Evolutionary conservation across 192 early-diverging fungal genomes (phyloP).

Genomic region (Pilobolus umbonatus): DNA sequence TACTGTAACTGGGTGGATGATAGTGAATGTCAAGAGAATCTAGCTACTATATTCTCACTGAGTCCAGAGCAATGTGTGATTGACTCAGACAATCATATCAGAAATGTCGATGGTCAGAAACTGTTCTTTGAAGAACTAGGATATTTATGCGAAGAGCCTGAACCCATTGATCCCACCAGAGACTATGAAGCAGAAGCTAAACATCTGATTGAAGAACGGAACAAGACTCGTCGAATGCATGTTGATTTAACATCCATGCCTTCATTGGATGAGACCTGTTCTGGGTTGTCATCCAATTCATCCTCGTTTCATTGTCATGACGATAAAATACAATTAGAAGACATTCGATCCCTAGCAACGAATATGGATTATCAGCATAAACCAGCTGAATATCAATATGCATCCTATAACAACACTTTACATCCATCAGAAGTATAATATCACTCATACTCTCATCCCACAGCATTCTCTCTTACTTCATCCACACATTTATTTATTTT

Average conservation of each 20-base stretch:
- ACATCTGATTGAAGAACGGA: slow-evolving; percentile 11
- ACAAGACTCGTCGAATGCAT: slow-evolving; percentile 3
- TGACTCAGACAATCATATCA: slow-evolving; percentile 20
- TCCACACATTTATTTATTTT: no score
- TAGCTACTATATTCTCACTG: slow-evolving; percentile 18
- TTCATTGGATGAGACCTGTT: not conserved
- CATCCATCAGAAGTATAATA: no score
- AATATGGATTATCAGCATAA: no score
- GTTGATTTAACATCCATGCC: slow-evolving; percentile 1
- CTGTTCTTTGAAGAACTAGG: slow-evolving; percentile 32
- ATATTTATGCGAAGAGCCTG: slow-evolving; percentile 25
- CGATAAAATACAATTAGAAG: not conserved
- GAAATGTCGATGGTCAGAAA: not conserved
- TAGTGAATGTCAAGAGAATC: slow-evolving; percentile 19
- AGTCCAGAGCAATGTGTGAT: slow-evolving; percentile 24
- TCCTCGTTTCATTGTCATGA: not conserved
- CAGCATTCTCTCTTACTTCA: no score
- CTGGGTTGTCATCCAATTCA: slow-evolving; percentile 4
- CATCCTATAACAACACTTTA: no score
- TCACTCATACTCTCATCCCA: no score
- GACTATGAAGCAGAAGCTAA: slow-evolving; percentile 30
- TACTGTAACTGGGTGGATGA: slow-evolving; percentile 14
- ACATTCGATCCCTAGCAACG: slow-evolving; percentile 1
- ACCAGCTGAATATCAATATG: no score
- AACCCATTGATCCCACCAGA: slow-evolving; percentile 28